Evolutionary conservation across 176 grass and related monocot species (phyloP), one percentile per base, ranked within the genome.

Genomic region (Saccharum officinarum): DNA sequence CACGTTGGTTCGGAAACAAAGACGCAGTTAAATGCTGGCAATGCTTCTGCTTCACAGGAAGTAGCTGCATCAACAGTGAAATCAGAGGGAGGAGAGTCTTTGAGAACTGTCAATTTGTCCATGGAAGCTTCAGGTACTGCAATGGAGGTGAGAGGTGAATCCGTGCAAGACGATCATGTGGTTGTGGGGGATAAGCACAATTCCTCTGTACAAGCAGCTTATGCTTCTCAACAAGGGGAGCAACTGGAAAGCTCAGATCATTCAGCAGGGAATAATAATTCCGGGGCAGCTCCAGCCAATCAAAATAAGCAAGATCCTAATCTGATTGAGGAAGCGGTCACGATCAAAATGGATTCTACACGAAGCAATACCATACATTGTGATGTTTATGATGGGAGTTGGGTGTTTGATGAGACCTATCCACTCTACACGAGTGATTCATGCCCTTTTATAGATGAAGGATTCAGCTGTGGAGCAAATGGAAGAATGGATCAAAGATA

Each of bases 401-500:
- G 93, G 93, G 93, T 98, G 81, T 94, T 93, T 26, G 91, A 98
- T 72, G 78, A 98, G 81, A 91, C 78, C 20, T 95, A 94, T 84
- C 96, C 96, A 28, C 87, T 98, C 47, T 98, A 98, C 80, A 63
- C 66, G 15, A 86, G 89, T 68, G 87, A 92, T 71, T 86, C 83
- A 18, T 98, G 95, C 85, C 88, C 96, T 31, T 98, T 90, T 68
- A 88, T 95, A 89, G 96, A 98, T 69, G 91, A 95, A 92, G 96
- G 88, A 26, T 98, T 98, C 69, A 95, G 81, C 66, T 98, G 96
- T 69, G 66, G 87, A 69, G 89, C 89, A 31, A 98, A 98, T 89
- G 96, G 96, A 75, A 95, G 89, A 83, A 81, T 47, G 52, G 89
- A 98, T 37, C 30, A 20, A 10, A 73, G 86, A 22, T 95, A 94